These are phyloP conservation scores for Dothidotthia symphoricarpi DNA, from an alignment of 2,329 filamentous ascomycete species.

Conservation along the genomic window DNA sequence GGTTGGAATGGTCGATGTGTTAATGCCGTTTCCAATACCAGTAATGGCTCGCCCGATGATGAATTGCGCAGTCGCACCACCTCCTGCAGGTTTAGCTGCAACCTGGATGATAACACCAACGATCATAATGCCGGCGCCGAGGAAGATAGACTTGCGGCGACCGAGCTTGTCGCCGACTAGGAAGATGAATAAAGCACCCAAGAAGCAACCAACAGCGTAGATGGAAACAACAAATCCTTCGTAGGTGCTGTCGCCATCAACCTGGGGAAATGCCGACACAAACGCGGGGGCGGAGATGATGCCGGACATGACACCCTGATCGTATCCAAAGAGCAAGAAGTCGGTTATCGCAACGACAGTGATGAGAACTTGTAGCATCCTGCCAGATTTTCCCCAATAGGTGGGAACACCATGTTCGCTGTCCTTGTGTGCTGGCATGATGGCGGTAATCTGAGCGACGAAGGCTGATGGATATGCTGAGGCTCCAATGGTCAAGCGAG, in stretches of 20 bases:
- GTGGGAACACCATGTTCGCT: constrained; percentile 26
- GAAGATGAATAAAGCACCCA: constrained; percentile 44
- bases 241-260: constrained; percentile 36
- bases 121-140: constrained; percentile 44
- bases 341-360: constrained; percentile 49
- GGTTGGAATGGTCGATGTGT: constrained; percentile 54
- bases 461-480: constrained; percentile 23
- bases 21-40: constrained; percentile 55
- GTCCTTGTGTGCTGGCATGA: constrained; percentile 27
- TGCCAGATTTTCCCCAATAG: constrained; percentile 32
- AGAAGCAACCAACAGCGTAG: constrained; percentile 52
- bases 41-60: constrained; percentile 54
- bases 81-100: constrained; percentile 23
- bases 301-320: constrained; percentile 45
- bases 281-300: constrained; percentile 44
- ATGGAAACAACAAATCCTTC: constrained; percentile 52
- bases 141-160: constrained; percentile 45
- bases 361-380: constrained; percentile 32
- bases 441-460: constrained; percentile 18
- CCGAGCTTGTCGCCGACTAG: constrained; percentile 43
- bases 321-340: constrained; percentile 52
- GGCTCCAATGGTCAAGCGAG: constrained; percentile 20
- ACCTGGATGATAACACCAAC: constrained; percentile 44
- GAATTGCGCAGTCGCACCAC: constrained; percentile 48
- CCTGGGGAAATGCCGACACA: constrained; percentile 38